These are phyloP conservation scores for Ascocoryne sarcoides DNA, from an alignment of 2,329 filamentous ascomycete species.

Conservation along the genomic window DNA sequence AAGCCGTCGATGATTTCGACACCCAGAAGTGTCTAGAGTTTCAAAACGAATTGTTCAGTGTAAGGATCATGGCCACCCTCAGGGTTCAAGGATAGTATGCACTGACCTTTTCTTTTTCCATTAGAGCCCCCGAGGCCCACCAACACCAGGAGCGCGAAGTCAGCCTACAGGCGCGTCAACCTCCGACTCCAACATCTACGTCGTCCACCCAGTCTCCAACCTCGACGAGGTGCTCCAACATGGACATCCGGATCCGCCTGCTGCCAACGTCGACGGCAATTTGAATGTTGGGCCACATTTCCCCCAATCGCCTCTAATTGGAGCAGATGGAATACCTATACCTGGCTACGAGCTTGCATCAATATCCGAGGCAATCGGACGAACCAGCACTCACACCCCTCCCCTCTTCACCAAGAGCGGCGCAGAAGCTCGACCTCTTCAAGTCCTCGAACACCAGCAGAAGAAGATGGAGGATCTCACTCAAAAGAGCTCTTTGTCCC, in stretches of 20 bases:
- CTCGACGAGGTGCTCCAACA: too few species aligned
- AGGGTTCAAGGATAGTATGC: background rate
- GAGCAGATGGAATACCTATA: background rate
- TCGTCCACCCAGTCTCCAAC: too few species aligned
- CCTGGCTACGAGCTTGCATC: background rate
- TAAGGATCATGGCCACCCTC: background rate
- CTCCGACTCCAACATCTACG: too few species aligned
- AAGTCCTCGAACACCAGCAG: background rate
- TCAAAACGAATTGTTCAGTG: background rate
- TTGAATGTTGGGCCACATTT: too few species aligned
- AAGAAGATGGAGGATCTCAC: slow-evolving; percentile 12
- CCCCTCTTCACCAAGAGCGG: background rate
- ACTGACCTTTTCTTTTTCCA: background rate
- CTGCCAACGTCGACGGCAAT: background rate
- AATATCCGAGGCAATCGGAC: background rate
- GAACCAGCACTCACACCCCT: background rate
- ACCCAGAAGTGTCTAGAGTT: background rate
- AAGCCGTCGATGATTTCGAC: background rate
- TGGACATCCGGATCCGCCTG: background rate
- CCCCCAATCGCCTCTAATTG: background rate
- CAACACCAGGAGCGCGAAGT: background rate
- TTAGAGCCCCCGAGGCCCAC: background rate
- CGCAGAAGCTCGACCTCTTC: background rate
- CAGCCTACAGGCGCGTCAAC: background rate
- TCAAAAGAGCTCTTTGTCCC: slow-evolving; percentile 22